Conservation (phyloP, 208 protist genomes). For the Trichomonas vaginalis region DNA sequence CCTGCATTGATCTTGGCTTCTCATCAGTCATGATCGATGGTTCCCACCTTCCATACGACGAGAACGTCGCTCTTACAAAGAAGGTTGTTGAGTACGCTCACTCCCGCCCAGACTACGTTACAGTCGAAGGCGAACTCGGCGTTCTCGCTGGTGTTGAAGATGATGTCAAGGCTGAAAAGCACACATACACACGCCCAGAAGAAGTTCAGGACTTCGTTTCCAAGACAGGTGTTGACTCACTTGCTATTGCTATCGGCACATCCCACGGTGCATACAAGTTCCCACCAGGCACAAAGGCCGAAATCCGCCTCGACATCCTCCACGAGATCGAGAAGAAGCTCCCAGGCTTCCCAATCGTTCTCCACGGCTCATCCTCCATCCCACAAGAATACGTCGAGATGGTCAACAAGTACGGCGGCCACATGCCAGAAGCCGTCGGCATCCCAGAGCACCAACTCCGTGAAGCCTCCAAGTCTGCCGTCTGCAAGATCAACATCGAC, state of each 20-base stretch:
- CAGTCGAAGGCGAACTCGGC: constrained; percentile 43
- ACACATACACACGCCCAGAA: constrained; percentile 35
- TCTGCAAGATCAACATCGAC: constrained; percentile 44
- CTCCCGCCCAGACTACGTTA: constrained; percentile 21
- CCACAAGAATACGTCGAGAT: constrained; percentile 27
- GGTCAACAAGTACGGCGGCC: constrained; percentile 41
- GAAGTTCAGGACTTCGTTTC: constrained; percentile 33
- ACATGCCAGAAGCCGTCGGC: constrained; percentile 35
- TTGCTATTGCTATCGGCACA: constrained; percentile 43
- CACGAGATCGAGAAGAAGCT: constrained; percentile 21
- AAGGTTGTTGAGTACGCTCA: constrained; percentile 40
- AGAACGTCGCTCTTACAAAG: constrained; percentile 41
- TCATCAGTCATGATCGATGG: constrained; percentile 47
- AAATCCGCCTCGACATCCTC: constrained; percentile 34
- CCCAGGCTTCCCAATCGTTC: constrained; percentile 33
- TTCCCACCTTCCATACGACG: constrained; percentile 34
- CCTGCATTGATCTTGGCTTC: constrained; percentile 34
- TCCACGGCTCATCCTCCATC: constrained; percentile 41
- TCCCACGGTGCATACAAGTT: constrained; percentile 47
- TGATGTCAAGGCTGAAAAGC: constrained; percentile 25
- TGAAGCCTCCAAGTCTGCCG: constrained; percentile 27
- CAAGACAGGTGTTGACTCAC: constrained; percentile 36
- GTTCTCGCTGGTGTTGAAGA: constrained; percentile 40
- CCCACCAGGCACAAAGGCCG: constrained; percentile 17
- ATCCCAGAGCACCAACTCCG: constrained; percentile 31